phyloP scores from a whole-genome alignment of 2,329 filamentous ascomycete species.

The Cryphonectria naterciae region DNA sequence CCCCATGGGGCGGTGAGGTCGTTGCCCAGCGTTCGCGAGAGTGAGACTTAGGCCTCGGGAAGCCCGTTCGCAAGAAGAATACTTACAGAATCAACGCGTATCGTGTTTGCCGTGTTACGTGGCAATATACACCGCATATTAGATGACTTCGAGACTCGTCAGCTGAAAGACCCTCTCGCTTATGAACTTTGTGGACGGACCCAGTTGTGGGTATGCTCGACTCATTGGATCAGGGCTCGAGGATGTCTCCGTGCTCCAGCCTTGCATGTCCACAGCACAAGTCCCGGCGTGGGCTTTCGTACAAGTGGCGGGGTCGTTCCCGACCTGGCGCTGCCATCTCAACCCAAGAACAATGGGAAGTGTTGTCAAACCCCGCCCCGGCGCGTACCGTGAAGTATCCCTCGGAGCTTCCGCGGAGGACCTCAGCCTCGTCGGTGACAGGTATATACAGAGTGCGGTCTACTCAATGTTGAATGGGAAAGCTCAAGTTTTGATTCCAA shows the following conservation, averaged over 20 bases:
- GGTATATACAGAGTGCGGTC: background rate
- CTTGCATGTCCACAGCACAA: background rate
- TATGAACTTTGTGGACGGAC: background rate
- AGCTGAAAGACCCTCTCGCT: background rate
- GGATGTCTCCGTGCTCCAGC: background rate
- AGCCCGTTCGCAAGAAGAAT: background rate
- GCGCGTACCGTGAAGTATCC: background rate
- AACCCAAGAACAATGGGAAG: background rate
- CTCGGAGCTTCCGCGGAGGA: background rate
- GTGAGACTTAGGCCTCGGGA: background rate
- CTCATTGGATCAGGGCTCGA: background rate
- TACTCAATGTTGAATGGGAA: background rate
- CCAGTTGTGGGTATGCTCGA: background rate
- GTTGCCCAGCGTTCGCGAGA: background rate
- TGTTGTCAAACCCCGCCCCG: background rate
- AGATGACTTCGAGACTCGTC: background rate
- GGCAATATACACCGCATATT: background rate
- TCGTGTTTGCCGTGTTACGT: background rate
- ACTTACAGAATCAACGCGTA: background rate
- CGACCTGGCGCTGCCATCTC: background rate
- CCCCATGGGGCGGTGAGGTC: background rate
- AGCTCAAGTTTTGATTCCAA: background rate
- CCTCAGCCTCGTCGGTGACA: background rate
- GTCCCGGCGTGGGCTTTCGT: background rate
- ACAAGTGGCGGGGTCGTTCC: background rate